These are phyloP conservation scores for Debaryomyces sp. DNA, from an alignment of 1,139 yeast species.

Conservation along the genomic window DNA sequence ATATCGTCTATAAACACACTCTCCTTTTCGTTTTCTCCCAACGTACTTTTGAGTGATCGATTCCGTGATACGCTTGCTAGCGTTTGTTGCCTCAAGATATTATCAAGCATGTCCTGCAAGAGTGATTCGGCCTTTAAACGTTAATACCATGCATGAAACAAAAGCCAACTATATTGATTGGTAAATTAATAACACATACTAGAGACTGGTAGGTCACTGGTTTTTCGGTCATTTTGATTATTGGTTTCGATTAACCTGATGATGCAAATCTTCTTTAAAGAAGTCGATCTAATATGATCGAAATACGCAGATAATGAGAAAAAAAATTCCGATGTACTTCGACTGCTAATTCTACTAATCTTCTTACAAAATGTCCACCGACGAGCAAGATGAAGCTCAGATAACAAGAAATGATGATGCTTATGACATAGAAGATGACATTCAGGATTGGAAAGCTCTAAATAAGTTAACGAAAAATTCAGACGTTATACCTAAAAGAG, in stretches of 20 bases:
- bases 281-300: conserved; percentile 1
- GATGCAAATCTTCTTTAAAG: neutral
- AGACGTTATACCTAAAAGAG: conserved; percentile 58
- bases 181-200: conserved; percentile 15
- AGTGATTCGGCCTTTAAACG: conserved; percentile 30
- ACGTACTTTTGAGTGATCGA: conserved; percentile 23
- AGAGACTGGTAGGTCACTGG: conserved; percentile 18
- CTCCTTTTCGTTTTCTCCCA: conserved; percentile 15
- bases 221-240: conserved; percentile 16
- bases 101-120: conserved; percentile 37
- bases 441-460: conserved; percentile 69
- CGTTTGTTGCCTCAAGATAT: conserved; percentile 38
- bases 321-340: conserved; percentile 1
- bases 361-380: neutral
- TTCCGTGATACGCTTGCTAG: conserved; percentile 30
- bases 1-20: conserved; percentile 8
- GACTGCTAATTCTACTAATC: neutral
- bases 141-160: conserved; percentile 8
- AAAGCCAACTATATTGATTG: neutral
- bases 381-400: conserved; percentile 4
- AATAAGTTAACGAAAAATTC: conserved; percentile 24
- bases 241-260: neutral
- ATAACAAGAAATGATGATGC: conserved; percentile 11
- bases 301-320: neutral
- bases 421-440: conserved; percentile 57